These are phyloP conservation scores for Tricholoma saponaceum DNA, from an alignment of 768 basidiomycete genomes.

Conservation along the genomic window DNA sequence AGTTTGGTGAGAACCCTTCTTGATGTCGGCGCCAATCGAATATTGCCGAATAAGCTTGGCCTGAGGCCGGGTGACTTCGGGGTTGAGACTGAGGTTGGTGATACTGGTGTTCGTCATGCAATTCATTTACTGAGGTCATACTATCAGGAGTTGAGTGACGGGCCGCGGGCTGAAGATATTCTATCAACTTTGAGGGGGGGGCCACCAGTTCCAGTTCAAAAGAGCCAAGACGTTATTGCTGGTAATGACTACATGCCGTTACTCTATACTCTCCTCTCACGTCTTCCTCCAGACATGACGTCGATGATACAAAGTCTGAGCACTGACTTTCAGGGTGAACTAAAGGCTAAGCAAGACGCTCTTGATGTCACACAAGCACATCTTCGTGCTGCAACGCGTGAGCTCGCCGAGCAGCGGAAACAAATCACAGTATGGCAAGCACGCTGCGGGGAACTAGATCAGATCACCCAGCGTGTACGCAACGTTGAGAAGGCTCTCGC, in stretches of 20 bases:
- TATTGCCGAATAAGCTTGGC: constrained; percentile 88
- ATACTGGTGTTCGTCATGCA: background rate
- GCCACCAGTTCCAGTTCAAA: constrained; percentile 75
- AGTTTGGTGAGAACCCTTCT: constrained; percentile 81
- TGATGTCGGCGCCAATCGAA: constrained; percentile 90
- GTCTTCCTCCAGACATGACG: constrained; percentile 57
- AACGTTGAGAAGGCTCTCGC: constrained; percentile 78
- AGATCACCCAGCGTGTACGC: constrained; percentile 71
- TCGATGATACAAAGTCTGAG: constrained; percentile 77
- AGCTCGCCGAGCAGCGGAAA: constrained; percentile 86
- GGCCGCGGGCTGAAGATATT: constrained; percentile 76
- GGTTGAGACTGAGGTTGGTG: constrained; percentile 79
- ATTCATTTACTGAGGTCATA: background rate
- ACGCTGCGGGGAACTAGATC: constrained; percentile 74
- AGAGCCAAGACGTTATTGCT: constrained; percentile 83
- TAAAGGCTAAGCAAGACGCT: constrained; percentile 80
- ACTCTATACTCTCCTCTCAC: constrained; percentile 1
- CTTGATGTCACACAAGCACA: constrained; percentile 87
- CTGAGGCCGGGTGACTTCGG: constrained; percentile 94
- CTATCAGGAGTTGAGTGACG: constrained; percentile 62
- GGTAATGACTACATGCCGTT: constrained; percentile 34
- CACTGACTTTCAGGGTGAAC: constrained; percentile 76
- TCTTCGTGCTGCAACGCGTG: constrained; percentile 84
- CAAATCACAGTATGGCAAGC: constrained; percentile 76
- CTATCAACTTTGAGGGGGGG: constrained; percentile 68